Evolutionary conservation across 768 basidiomycete genomes (phyloP), one percentile per base, ranked within the genome.

Genomic region (Hydnum rufescens): DNA sequence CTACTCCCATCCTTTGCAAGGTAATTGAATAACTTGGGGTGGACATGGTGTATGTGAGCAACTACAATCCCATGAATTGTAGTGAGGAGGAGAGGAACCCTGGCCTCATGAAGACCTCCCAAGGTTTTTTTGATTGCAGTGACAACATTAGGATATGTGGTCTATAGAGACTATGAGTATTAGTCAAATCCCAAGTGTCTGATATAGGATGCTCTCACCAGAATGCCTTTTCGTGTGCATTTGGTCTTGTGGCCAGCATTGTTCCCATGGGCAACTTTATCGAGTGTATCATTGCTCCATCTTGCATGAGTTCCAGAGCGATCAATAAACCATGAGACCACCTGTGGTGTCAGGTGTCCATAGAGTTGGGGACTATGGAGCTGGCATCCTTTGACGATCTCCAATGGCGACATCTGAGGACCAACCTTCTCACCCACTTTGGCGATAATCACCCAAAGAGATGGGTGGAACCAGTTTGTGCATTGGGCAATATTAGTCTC

Each of bases 51-150:
- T 34, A 68, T 61, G 3, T 42, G 55, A 0, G 63, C 64, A 31
- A 68, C 52, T 42, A 68, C 60, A n/a, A 68, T 54, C 1, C 54
- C 67, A 0, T 61, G 58, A 3, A 60, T 57, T 3, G 63, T 62
- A 13, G 60, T 31, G 3, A 67, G 22, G 3, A 58, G 57, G 1
- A 69, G 32, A 4, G 63, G 34, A 6, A 57, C 54, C 1, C 61
- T 60, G 5, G 53, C 32, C 2, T 56, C 58, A 16, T 59, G 59
- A 16, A 66, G 31, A 2, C 32, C 28, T 5, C 6, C 28, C 5
- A 56, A 53, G 3, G n/a, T 54, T 3, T 32, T 5, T 50, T 8
- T 30, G 32, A 50, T 50, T 50, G 28, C 13, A 26, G 8, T 25
- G 26, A 47, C 26, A 6, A 34, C 32, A 18, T 50, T 31, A 5